Conservation (phyloP, 768 basidiomycete genomes). For the Boletus speciosus region DNA sequence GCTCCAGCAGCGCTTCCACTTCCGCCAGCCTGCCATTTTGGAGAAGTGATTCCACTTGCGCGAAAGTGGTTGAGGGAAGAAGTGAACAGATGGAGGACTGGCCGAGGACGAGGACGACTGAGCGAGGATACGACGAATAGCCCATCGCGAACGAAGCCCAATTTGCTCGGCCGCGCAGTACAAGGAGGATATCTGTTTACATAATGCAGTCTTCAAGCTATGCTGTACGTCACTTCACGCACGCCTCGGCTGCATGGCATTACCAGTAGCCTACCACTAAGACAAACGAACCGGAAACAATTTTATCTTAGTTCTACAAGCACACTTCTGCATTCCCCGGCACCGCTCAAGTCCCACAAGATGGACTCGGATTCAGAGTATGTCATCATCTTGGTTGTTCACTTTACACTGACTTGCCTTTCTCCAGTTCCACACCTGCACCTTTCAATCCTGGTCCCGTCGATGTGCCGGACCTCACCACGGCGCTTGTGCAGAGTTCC, state of each 20-base stretch:
- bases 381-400: background rate
- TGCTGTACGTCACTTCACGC: too few relatives aligned
- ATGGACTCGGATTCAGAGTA: too few relatives aligned
- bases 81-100: slow-evolving; percentile 60
- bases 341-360: too few relatives aligned
- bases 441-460: background rate
- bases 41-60: slow-evolving; percentile 68
- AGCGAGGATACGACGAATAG: slow-evolving; percentile 52
- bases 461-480: background rate
- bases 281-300: too few relatives aligned
- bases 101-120: slow-evolving; percentile 64
- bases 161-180: background rate
- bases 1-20: slow-evolving; percentile 59
- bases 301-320: too few relatives aligned
- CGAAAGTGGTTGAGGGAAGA: slow-evolving; percentile 66
- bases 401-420: background rate
- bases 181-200: too few relatives aligned
- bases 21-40: slow-evolving; percentile 63
- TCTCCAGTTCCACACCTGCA: background rate
- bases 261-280: too few relatives aligned
- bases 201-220: too few relatives aligned
- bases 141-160: slow-evolving; percentile 15
- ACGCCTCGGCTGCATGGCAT: too few relatives aligned
- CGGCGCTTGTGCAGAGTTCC: background rate
- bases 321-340: too few relatives aligned